A percentile compares a stretch with the other conserved stretches of the same genome.
Evolutionary conservation across 2,329 filamentous ascomycete genomes (phyloP).

Genomic region (Colletotrichum paranaense): DNA sequence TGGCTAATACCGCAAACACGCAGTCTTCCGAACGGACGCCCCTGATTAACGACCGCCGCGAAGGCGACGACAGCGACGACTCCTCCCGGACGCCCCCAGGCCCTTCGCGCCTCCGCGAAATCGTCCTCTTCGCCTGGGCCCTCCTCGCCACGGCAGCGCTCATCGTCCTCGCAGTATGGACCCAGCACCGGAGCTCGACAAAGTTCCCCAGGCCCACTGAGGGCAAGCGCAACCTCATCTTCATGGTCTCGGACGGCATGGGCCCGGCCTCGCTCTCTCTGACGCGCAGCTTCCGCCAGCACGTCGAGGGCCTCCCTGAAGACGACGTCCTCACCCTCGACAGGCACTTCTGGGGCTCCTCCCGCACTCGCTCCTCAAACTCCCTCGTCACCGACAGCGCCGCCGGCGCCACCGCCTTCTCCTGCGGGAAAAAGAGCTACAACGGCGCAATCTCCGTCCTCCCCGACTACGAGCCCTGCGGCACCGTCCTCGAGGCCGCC

Average conservation of each 20-base stretch:
- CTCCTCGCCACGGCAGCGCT: slow-evolving; percentile 82
- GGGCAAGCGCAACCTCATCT: slow-evolving; percentile 89
- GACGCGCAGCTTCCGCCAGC: slow-evolving; percentile 88
- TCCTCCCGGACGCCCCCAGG: slow-evolving; percentile 35
- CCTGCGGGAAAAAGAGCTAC: slow-evolving; percentile 92
- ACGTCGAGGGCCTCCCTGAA: slow-evolving; percentile 76
- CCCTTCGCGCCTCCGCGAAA: slow-evolving; percentile 70
- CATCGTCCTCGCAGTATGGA: slow-evolving; percentile 81
- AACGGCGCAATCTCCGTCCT: slow-evolving; percentile 95
- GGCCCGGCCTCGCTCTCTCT: slow-evolving; percentile 90
- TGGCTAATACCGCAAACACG: slow-evolving; percentile 47
- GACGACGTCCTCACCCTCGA: slow-evolving; percentile 85
- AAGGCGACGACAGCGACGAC: slow-evolving; percentile 40
- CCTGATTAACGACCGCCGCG: slow-evolving; percentile 49
- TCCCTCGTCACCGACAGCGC: slow-evolving; percentile 95
- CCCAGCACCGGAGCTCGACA: slow-evolving; percentile 76
- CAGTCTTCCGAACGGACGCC: slow-evolving; percentile 56
- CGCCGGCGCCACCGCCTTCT: slow-evolving; percentile 96
- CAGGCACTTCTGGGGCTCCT: slow-evolving; percentile 89
- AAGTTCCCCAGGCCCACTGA: slow-evolving; percentile 40
- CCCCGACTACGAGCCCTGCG: slow-evolving; percentile 87
- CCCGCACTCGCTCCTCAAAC: slow-evolving; percentile 84
- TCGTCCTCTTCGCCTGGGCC: slow-evolving; percentile 85
- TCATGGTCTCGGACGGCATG: slow-evolving; percentile 99
- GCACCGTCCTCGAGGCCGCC: slow-evolving; percentile 92